Evolutionary conservation across 768 basidiomycete species (phyloP), one percentile per base, ranked within the genome.

Genomic region (Tricholoma matsutake): DNA sequence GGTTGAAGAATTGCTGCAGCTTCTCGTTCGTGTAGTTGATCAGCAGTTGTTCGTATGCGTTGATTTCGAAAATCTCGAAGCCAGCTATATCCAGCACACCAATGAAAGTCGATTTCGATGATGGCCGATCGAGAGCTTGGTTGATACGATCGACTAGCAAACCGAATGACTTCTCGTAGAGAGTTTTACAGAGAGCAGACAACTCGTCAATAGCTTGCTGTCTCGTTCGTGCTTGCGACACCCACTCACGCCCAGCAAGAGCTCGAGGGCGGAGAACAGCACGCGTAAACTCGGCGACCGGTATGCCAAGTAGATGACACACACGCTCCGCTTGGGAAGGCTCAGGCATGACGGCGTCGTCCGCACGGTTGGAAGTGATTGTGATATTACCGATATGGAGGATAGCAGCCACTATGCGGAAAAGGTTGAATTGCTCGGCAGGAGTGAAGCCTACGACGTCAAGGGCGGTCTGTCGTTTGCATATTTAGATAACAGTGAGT

Each of bases 11-110:
- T 73, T 98, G 96, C 72, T 98, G 96, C 8, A 98, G 83, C 70
- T 92, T 96, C 83, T 99, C 97, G 79, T 99, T 99, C 47, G 96
- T 98, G 69, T 92, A 96, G 71, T 99, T 99, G 84, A 99, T 99
- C 67, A 96, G 84, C 28, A 99, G 84, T 73, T 99, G 97, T 69
- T 99, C 97, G 73, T 98, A 99, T 8, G 90, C 90, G 72, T 98
- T 98, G 68, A 89, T 81, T 58, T 92, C 91, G 76, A 93, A 92
- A 63, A 99, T 99, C 75, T 99, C 97, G 76, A 99, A 99, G 8
- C 97, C 97, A 6, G 97, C 97, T 56, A 99, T 99, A 84, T 99
- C 97, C 32, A 99, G 83, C 8, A 99, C 97, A 45, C 97, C 97
- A 62, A 99, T 98, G 73, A 98, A 99, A 1, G 92, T 91, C 7